A percentile compares a stretch with the other conserved stretches of the same genome.
These are phyloP conservation scores for Alternaria brassicae DNA, from an alignment of 2,329 filamentous ascomycete genomes.

Conservation along the genomic window DNA sequence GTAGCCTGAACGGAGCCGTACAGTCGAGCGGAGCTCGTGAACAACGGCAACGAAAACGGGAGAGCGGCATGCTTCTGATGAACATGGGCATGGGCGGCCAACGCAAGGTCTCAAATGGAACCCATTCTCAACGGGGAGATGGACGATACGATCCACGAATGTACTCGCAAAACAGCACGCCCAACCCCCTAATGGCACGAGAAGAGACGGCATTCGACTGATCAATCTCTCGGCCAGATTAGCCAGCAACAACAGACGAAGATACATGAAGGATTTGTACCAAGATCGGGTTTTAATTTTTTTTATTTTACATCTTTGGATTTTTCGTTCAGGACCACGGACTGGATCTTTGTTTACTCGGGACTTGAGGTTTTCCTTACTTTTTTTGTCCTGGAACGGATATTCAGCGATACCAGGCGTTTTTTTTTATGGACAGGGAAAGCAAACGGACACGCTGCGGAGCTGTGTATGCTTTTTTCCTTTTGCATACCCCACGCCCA, in stretches of 20 bases:
- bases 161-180: slow-evolving; percentile 4
- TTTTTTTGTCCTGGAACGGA: slow-evolving; percentile 3
- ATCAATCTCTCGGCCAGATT: slow-evolving; percentile 1
- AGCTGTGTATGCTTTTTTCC: slow-evolving; percentile 1
- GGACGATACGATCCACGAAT: slow-evolving; percentile 32
- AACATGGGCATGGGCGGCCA: slow-evolving; percentile 44
- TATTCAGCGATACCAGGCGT: slow-evolving; percentile 5
- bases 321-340: slow-evolving; percentile 37
- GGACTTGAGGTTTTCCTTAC: slow-evolving; percentile 1
- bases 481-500: slow-evolving; percentile 29
- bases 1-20: slow-evolving; percentile 45
- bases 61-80: slow-evolving; percentile 51
- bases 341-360: slow-evolving; percentile 34
- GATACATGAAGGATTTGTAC: slow-evolving; percentile 16
- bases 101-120: slow-evolving; percentile 48
- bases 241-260: slow-evolving; percentile 14
- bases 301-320: too few species aligned
- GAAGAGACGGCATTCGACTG: slow-evolving; percentile 46
- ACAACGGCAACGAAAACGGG: slow-evolving; percentile 43
- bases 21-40: slow-evolving; percentile 39
- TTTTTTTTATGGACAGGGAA: not conserved
- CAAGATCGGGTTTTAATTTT: slow-evolving; percentile 36
- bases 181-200: slow-evolving; percentile 34
- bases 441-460: not conserved
- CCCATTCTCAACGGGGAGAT: slow-evolving; percentile 23